phyloP scores from a whole-genome alignment of 139 green algal genomes.

The Haematococcus sp. region DNA sequence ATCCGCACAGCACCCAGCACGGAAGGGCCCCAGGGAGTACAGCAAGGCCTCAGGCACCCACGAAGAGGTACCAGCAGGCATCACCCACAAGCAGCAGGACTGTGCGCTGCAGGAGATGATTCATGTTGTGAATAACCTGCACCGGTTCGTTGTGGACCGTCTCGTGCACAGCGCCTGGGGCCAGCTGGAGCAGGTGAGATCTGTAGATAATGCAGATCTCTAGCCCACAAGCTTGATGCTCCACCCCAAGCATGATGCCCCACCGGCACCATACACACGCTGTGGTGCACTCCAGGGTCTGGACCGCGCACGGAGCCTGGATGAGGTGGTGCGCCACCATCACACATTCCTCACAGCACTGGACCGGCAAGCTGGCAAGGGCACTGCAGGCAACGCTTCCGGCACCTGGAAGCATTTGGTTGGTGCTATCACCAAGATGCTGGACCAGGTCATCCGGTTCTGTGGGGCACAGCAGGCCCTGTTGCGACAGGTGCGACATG shows the following conservation, averaged over 20 bases:
- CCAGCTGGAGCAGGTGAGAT: constrained; percentile 18
- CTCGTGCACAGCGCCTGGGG: constrained; percentile 11
- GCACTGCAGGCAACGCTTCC: background rate
- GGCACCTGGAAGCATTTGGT: constrained; percentile 15
- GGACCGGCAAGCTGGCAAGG: background rate
- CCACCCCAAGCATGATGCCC: too few relatives aligned
- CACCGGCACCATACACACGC: too few relatives aligned
- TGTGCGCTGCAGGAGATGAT: constrained; percentile 28
- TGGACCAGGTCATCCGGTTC: constrained; percentile 13
- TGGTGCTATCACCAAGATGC: constrained; percentile 4
- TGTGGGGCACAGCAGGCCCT: background rate
- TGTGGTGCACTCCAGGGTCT: constrained; percentile 5
- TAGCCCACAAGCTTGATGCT: too few relatives aligned
- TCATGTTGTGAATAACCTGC: constrained; percentile 36
- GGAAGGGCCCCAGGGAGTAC: too few relatives aligned
- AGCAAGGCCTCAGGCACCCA: too few relatives aligned
- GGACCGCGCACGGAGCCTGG: background rate
- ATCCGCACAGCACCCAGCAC: background rate
- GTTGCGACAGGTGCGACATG: too few relatives aligned
- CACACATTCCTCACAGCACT: background rate
- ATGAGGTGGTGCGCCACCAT: constrained; percentile 11
- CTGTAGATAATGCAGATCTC: background rate
- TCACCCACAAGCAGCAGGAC: constrained; percentile 8
- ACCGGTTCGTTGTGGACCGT: constrained; percentile 36
- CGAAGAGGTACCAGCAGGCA: background rate